Evolutionary conservation across 2,329 filamentous ascomycete genomes (phyloP), one percentile per base, ranked within the genome.

Genomic region (Clonostachys sp.): DNA sequence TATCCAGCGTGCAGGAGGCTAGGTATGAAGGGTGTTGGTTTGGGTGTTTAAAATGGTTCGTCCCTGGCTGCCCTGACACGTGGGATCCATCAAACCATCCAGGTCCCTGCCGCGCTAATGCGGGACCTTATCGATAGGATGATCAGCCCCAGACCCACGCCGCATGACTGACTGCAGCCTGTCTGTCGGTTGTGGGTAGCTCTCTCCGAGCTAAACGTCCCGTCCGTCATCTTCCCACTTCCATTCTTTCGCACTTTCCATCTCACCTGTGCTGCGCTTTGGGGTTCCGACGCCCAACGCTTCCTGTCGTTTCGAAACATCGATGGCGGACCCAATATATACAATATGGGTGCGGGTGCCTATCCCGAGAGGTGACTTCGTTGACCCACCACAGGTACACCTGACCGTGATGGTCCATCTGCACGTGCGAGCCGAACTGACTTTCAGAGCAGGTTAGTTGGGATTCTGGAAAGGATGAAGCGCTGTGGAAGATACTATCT

Each of bases 331-430:
- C 46, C 75, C 78, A 41, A 74, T 66, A 35, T 84, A 81, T 63
- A 95, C 89, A 13, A 84, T 95, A 50, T 89, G 95, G 59, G 81
- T 99, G 53, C 81, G 91, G 52, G 79, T 97, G n/a, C 94, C 94
- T 20, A 95, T 96, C 60, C 81, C 86, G 35, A 81, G 94, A 48
- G 87, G 87, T 39, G 83, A 88, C 58, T 99, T 99, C 70, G 80
- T 91, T 51, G 92, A 99, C 67, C 94, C 94, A 48, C 87, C 89
- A 42, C 84, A 86, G 54, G 91, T 91, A 77, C 63, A 79, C 63
- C 38, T 45, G n/a, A 24, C 12, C 12, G 34, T 50, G 45, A 42
- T 30, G 24, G 8, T 30, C 10, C 9, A 30, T 30, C 24, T 30
- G 24, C 24, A 30, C 9, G 24, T 30, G 24, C 9, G 24, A 30